These are phyloP conservation scores for Wickerhamomyces chaumierensis DNA, from an alignment of 805 yeast species.

Conservation along the genomic window DNA sequence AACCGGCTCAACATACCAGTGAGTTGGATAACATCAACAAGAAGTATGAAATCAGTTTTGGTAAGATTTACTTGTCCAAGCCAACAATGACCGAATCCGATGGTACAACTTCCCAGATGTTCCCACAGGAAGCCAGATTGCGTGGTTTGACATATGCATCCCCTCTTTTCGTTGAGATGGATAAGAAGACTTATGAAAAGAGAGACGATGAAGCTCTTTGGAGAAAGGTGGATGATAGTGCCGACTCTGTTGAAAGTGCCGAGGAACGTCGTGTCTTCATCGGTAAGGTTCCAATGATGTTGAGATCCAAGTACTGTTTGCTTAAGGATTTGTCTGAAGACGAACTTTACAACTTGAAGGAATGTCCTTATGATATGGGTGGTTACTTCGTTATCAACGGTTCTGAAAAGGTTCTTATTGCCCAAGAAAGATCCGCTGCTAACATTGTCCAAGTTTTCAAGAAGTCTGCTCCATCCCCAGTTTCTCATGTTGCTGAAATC, in stretches of 20 bases:
- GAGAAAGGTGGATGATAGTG: constrained; percentile 48
- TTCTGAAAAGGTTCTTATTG: constrained; percentile 94
- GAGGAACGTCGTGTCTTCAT: constrained; percentile 76
- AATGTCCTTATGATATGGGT: constrained; percentile 99
- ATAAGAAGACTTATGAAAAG: constrained; percentile 76
- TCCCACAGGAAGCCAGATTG: constrained; percentile 96
- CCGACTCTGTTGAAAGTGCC: constrained; percentile 24
- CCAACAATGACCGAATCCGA: constrained; percentile 99
- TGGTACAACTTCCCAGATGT: constrained; percentile 98
- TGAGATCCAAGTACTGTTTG: constrained; percentile 92
- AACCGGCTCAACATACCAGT: constrained; percentile 94
- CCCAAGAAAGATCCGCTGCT: constrained; percentile 98
- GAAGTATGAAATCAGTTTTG: constrained; percentile 94
- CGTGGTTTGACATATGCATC: constrained; percentile 94
- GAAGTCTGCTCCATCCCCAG: constrained; percentile 94
- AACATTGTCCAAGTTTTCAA: constrained; percentile 97
- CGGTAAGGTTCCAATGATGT: constrained; percentile 97
- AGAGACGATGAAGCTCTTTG: constrained; percentile 66
- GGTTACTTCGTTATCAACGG: constrained; percentile 98
- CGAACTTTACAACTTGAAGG: constrained; percentile 90
- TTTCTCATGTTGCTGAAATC: constrained; percentile 92
- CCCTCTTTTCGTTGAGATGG: constrained; percentile 92
- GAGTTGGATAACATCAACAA: constrained; percentile 84
- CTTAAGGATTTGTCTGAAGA: constrained; percentile 82
- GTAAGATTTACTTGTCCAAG: constrained; percentile 89